Conservation (phyloP, 345 rosid genomes). For the Lenwebbia sp. region DNA sequence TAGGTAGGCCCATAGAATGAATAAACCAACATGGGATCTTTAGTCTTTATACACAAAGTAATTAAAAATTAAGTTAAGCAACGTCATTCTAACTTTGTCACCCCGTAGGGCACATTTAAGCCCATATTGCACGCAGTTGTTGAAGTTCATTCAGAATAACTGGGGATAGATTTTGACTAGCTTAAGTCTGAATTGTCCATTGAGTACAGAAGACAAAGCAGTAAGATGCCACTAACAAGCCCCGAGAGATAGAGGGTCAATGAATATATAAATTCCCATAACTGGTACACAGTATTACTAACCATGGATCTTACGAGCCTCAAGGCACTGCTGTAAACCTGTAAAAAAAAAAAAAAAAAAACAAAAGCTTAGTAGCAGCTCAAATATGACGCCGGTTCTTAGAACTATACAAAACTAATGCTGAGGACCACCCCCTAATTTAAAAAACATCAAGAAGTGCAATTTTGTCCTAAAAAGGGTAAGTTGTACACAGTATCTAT, state of each 20-base stretch:
- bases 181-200: background rate
- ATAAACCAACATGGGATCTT: background rate
- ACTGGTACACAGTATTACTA: conserved; percentile 5
- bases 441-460: background rate
- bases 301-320: conserved; percentile 97
- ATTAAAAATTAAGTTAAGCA: background rate
- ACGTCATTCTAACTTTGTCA: background rate
- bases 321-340: conserved; percentile 98
- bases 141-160: background rate
- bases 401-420: background rate
- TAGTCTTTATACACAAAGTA: background rate
- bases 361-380: background rate
- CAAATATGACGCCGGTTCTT: background rate
- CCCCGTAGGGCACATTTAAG: background rate
- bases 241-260: background rate
- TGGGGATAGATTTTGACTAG: background rate
- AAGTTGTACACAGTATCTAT: background rate
- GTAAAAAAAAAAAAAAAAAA: background rate
- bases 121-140: background rate
- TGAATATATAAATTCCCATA: background rate
- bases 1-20: background rate
- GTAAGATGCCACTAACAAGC: background rate
- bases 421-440: background rate
- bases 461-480: background rate
- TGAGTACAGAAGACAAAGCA: background rate